Evolutionary conservation across 1,284 basidiomycete species (phyloP).

Genomic region (Naganishia sp.): DNA sequence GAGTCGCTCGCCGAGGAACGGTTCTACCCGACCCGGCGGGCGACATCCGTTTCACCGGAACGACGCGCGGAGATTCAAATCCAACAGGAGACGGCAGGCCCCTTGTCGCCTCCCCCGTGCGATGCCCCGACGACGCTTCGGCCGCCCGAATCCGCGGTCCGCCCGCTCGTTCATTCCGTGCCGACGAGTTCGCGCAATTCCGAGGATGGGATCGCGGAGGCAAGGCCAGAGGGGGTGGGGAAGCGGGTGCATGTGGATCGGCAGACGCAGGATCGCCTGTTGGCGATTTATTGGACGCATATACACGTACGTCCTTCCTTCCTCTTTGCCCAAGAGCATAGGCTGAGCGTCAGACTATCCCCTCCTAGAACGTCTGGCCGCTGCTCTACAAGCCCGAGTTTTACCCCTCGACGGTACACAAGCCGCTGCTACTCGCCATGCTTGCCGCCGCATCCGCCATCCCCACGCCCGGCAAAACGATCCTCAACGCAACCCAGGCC

Average conservation of each 20-base stretch:
- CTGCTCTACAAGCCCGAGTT: slow-evolving; percentile 51
- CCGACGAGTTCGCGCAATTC: slow-evolving; percentile 11
- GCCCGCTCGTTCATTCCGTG: not conserved
- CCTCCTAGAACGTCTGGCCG: slow-evolving; percentile 50
- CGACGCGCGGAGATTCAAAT: too few species aligned
- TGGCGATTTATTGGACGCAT: slow-evolving; percentile 48
- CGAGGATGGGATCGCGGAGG: slow-evolving; percentile 16
- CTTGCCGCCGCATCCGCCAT: slow-evolving; percentile 47
- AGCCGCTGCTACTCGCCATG: slow-evolving; percentile 47
- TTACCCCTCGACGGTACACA: slow-evolving; percentile 41
- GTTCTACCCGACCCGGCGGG: not conserved
- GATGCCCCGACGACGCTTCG: not conserved
- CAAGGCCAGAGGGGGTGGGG: too few species aligned
- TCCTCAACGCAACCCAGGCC: slow-evolving; percentile 60
- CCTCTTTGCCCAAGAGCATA: not conserved
- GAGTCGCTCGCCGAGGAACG: slow-evolving; percentile 13
- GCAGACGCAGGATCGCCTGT: slow-evolving; percentile 39
- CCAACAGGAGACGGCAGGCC: too few species aligned
- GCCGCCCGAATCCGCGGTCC: not conserved
- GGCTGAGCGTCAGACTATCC: not conserved
- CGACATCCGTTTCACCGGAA: too few species aligned
- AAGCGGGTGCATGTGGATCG: slow-evolving; percentile 2
- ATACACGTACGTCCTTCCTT: slow-evolving; percentile 38
- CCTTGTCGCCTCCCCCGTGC: too few species aligned
- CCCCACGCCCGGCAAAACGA: slow-evolving; percentile 57